These are phyloP conservation scores for Dioscorea cayenensis DNA, from an alignment of 116 monocot species.

Conservation along the genomic window DNA sequence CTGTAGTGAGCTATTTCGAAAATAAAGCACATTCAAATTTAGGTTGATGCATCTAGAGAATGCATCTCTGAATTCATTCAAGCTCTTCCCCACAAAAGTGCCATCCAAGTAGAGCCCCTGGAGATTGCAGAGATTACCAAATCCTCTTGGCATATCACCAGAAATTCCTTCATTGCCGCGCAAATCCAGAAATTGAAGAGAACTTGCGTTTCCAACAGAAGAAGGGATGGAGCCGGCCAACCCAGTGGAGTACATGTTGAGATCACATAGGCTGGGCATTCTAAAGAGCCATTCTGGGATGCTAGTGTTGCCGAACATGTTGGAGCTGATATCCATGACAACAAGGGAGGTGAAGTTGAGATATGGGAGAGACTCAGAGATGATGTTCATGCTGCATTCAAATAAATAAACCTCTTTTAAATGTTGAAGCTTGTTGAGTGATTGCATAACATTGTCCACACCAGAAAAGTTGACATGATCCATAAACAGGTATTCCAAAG, in stretches of 20 bases:
- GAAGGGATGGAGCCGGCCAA: background rate
- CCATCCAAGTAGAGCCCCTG: too few relatives aligned
- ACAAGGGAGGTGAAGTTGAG: background rate
- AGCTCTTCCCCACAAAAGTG: too few relatives aligned
- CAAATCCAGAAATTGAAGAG: background rate
- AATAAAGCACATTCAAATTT: too few relatives aligned
- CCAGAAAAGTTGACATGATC: background rate
- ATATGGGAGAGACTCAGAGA: background rate
- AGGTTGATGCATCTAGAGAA: too few relatives aligned
- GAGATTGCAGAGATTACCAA: too few relatives aligned
- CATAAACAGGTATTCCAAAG: background rate
- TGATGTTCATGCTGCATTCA: background rate
- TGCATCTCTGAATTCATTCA: too few relatives aligned
- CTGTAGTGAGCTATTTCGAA: too few relatives aligned
- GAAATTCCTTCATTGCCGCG: background rate
- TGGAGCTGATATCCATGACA: background rate
- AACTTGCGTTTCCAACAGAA: background rate
- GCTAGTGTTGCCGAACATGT: background rate
- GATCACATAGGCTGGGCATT: background rate
- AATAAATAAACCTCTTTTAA: background rate
- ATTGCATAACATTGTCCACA: background rate
- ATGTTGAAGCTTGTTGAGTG: background rate
- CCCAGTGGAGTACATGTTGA: background rate
- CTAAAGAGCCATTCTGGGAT: background rate
- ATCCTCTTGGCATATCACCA: too few relatives aligned